Evolutionary conservation across 2,329 filamentous ascomycete species (phyloP), one percentile per base, ranked within the genome.

Genomic region (Aureobasidium sp.): DNA sequence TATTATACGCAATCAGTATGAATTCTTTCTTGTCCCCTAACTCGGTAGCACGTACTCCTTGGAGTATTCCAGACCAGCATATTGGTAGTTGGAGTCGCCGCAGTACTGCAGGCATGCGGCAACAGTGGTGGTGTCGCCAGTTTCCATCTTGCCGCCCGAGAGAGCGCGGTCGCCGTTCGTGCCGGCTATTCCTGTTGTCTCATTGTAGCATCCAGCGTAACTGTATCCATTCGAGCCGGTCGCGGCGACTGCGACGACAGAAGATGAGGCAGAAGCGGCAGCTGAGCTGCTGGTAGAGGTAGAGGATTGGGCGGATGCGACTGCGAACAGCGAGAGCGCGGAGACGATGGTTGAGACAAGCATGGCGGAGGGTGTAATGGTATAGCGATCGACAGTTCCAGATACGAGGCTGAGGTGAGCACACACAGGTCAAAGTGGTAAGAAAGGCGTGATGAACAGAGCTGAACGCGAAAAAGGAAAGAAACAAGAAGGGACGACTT

Each of bases 161-260:
- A 85, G 73, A 17, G 82, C 81, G 67, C 75, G 77, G 53, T 63
- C 69, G 50, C 73, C 73, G 31, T 74, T 73, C 15, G 81, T 68
- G 42, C 74, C 73, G 3, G 61, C 27, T 33, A 68, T 50, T 15
- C 63, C 60, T n/a, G 75, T 78, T 2, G 82, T 84, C 68, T 85
- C 83, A 66, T 83, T 82, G 73, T 74, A 85, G 74, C 83, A 86
- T 61, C 83, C 83, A n/a, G 72, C 69, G 71, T 85, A 85, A 17
- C 60, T 64, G 72, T 83, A 85, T 47, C 68, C 67, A 17, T 60
- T 40, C 8, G 45, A 27, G 33, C 64, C 63, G 14, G 61, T 29
- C n/a, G 50, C 61, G 35, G 24, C 45, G 17, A 33, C 15, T 12
- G 53, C 8, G 66, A 48, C 12, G 64, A 69, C 47, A 65, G 69